Evolutionary conservation across 78 protist genomes (phyloP).

Genomic region (Creolimax fragrantissima): DNA sequence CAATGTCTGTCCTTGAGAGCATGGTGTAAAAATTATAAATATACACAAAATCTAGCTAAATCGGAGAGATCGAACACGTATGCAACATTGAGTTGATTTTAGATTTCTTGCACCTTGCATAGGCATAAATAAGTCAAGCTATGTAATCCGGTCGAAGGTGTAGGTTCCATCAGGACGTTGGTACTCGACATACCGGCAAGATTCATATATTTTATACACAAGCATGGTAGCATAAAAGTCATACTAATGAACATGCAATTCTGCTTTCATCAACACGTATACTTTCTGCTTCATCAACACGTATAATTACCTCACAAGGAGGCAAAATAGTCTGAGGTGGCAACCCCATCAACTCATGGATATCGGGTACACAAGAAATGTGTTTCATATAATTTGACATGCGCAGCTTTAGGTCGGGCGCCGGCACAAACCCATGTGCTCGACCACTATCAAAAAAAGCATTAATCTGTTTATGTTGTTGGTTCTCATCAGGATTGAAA

Average conservation of each 20-base stretch:
- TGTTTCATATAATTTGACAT: neutral
- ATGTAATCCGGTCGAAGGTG: neutral
- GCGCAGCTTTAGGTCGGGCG: neutral
- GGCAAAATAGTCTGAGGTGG: neutral
- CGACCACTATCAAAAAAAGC: neutral
- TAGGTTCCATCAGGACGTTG: neutral
- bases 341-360: neutral
- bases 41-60: no score
- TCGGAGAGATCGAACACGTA: no score
- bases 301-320: neutral
- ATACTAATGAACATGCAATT: neutral
- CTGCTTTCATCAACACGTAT: neutral
- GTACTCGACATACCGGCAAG: neutral
- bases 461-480: neutral
- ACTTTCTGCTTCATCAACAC: neutral
- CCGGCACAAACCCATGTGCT: neutral
- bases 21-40: no score
- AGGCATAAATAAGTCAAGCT: neutral
- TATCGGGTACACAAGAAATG: neutral
- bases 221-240: no score
- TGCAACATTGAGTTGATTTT: no score
- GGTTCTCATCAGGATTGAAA: neutral
- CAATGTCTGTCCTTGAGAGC: no score
- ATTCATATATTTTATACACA: neutral
- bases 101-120: no score